These are phyloP conservation scores for Periconia sp. DNA, from an alignment of 2,329 filamentous ascomycete species.

Conservation along the genomic window DNA sequence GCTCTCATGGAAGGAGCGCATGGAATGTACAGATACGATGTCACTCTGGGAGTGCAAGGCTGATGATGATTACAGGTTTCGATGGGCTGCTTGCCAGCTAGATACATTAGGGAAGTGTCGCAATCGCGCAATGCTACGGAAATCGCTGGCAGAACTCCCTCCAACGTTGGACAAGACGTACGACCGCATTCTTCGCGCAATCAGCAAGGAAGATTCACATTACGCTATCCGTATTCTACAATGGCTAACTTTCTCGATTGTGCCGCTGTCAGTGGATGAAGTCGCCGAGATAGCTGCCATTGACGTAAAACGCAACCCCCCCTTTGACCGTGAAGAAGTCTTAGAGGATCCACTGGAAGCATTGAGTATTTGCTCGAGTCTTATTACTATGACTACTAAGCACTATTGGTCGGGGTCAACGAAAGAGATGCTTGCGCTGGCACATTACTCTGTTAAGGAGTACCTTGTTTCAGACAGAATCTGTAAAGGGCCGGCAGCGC, in stretches of 20 bases:
- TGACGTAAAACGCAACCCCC: conserved; percentile 26
- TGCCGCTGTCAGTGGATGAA: conserved; percentile 27
- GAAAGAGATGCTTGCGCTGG: conserved; percentile 21
- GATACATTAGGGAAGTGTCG: conserved; percentile 24
- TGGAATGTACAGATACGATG: conserved; percentile 36
- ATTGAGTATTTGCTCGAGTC: conserved; percentile 38
- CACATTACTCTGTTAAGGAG: conserved; percentile 46
- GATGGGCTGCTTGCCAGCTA: conserved; percentile 34
- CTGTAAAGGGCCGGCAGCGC: conserved; percentile 15
- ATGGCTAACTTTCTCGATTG: conserved; percentile 30
- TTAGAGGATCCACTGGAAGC: conserved; percentile 41
- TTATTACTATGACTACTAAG: conserved; percentile 29
- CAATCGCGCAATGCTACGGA: conserved; percentile 22
- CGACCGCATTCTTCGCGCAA: conserved; percentile 29
- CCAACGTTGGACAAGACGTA: conserved; percentile 35
- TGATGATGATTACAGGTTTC: conserved; percentile 28
- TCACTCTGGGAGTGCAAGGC: no score
- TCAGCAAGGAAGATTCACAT: conserved; percentile 17
- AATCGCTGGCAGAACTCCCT: conserved; percentile 26
- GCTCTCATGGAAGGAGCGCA: conserved; percentile 34
- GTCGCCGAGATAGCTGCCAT: conserved; percentile 34
- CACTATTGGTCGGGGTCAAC: background rate
- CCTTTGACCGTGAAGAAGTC: conserved; percentile 42
- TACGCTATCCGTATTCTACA: conserved; percentile 30
- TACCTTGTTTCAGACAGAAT: conserved; percentile 39